phyloP scores from a whole-genome alignment of 2,329 filamentous ascomycete genomes.

The Leptographium flavum region DNA sequence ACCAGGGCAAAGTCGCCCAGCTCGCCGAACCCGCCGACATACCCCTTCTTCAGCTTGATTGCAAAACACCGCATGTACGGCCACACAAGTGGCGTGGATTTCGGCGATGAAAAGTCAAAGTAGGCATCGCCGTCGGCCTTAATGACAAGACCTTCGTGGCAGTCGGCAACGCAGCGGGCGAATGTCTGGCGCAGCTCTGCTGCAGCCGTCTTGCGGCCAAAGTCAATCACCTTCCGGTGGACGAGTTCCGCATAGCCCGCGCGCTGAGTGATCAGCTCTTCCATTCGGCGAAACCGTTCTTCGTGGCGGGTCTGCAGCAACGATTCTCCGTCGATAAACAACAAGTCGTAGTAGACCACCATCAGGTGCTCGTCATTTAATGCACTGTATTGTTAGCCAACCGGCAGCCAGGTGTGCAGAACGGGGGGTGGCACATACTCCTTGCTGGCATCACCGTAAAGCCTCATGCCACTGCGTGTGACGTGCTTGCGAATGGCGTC shows the following conservation, averaged over 20 bases:
- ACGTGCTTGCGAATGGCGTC: slow-evolving; percentile 75
- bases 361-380: slow-evolving; percentile 40
- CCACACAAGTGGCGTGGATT: neutral
- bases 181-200: slow-evolving; percentile 49
- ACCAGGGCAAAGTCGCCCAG: slow-evolving; percentile 72
- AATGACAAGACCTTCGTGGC: slow-evolving; percentile 67
- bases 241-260: slow-evolving; percentile 54
- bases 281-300: slow-evolving; percentile 45
- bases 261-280: slow-evolving; percentile 33
- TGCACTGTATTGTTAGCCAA: slow-evolving; percentile 20
- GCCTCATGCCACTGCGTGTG: slow-evolving; percentile 47
- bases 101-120: slow-evolving; percentile 35
- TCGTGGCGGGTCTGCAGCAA: slow-evolving; percentile 38
- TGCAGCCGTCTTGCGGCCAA: slow-evolving; percentile 35
- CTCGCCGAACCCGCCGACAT: slow-evolving; percentile 64
- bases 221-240: slow-evolving; percentile 53
- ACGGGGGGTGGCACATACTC: neutral
- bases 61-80: slow-evolving; percentile 24
- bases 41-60: slow-evolving; percentile 84
- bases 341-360: slow-evolving; percentile 46
- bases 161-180: slow-evolving; percentile 46
- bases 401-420: neutral
- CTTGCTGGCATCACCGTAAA: neutral
- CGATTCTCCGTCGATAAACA: slow-evolving; percentile 39
- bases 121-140: slow-evolving; percentile 71